Base-by-base conservation (phyloP, 2,329 filamentous ascomycete species). In the Colletotrichum coccodes region DNA sequence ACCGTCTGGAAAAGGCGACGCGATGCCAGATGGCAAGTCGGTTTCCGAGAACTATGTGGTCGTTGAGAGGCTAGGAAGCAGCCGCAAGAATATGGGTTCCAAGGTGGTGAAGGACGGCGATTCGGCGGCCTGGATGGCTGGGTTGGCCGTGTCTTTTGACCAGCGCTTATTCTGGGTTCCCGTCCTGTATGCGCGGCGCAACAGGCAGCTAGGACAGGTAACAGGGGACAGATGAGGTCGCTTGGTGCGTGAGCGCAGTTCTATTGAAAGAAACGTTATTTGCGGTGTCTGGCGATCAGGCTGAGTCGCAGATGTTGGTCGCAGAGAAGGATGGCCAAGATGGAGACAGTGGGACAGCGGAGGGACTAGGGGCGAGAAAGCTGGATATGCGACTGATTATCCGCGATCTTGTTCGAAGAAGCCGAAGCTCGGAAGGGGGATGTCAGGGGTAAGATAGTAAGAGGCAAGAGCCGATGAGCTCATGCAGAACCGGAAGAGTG, bases 101-200 rank as follows among this genome's bases (percentile, higher is more conserved):
- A 26, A 38, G 32, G 53, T 49, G 65, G 47, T 36, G 38, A 56
- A 49, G 49, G 62, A 46, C 50, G 44, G 63, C 63, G 52, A 52
- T 52, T 26, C 32, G 42, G 57, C 42, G 49, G 49, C 42, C 56
- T 56, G 32, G 36, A 23, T 26, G 57, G 58, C n/a, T 63, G 67
- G 53, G 44, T 59, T 52, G 62, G 64, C 38, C 54, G 61, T 28
- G 36, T 58, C 63, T 57, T 68, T 57, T 53, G 62, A 62, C 67
- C 50, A 58, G 67, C 67, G 67, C 63, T 68, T 70, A 70, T 53
- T 54, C 50, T 57, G 56, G 38, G 38, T 34, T 28, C 30, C n/a
- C 26, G 53, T 47, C 36, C 21, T 58, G 34, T 60, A 38, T 18
- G 42, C 47, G 36, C 26, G 30, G 30, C 58, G 57, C 50, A 42